A percentile compares a stretch with the other conserved stretches of the same genome.
Conservation (phyloP, 2,329 filamentous ascomycete species). For the Dothidotthia symphoricarpi region DNA sequence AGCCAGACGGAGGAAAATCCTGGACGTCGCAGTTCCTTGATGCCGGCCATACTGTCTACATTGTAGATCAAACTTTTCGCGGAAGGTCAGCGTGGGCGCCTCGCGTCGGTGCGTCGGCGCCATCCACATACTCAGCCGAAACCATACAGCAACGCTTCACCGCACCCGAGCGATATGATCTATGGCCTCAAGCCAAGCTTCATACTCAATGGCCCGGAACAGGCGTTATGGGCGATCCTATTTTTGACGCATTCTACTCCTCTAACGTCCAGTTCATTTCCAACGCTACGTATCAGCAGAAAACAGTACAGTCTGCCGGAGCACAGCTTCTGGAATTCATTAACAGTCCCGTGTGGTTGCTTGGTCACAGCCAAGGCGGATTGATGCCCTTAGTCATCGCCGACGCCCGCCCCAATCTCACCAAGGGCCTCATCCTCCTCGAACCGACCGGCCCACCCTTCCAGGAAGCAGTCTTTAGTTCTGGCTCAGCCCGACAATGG, state of each 20-base stretch:
- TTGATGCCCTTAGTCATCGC: conserved; percentile 46
- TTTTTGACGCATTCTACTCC: conserved; percentile 52
- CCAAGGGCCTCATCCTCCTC: conserved; percentile 50
- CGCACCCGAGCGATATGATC: conserved; percentile 35
- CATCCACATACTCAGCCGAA: conserved; percentile 7
- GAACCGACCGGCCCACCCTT: conserved; percentile 56
- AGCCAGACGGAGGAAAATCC: conserved; percentile 50
- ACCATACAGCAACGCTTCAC: conserved; percentile 36
- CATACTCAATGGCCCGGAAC: conserved; percentile 48
- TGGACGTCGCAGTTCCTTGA: conserved; percentile 52
- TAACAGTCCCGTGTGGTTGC: conserved; percentile 43
- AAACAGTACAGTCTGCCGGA: conserved; percentile 32
- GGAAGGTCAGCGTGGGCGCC: conserved; percentile 49
- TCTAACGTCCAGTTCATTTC: conserved; percentile 43
- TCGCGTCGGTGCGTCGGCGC: conserved; percentile 20
- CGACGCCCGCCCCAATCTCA: conserved; percentile 49
- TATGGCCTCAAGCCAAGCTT: conserved; percentile 45
- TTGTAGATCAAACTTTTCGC: conserved; percentile 49
- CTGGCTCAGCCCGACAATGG: not conserved
- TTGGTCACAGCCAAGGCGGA: conserved; percentile 50
- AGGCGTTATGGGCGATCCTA: conserved; percentile 44
- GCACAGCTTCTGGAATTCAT: conserved; percentile 45
- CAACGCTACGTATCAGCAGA: conserved; percentile 24
- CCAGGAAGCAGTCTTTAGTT: conserved; percentile 13
- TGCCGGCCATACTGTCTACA: conserved; percentile 50